phyloP scores from a whole-genome alignment of 495 filamentous ascomycete genomes.

The Aspergillus asperescens region DNA sequence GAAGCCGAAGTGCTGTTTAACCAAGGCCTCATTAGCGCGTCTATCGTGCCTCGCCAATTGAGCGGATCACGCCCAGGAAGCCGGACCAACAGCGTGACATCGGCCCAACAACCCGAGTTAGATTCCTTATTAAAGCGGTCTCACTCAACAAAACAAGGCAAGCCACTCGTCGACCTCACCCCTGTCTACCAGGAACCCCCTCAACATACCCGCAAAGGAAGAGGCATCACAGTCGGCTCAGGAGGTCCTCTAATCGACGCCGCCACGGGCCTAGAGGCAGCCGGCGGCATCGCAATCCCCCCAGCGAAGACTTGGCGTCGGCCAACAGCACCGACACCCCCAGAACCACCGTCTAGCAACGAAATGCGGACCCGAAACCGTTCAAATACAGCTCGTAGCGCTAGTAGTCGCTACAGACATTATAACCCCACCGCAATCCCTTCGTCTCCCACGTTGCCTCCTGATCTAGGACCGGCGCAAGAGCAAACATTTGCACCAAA shows the following conservation, averaged over 20 bases:
- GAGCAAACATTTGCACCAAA: conserved; percentile 32
- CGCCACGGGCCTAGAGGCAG: conserved; percentile 51
- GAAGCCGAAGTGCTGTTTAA: conserved; percentile 32
- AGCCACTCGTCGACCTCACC: conserved; percentile 71
- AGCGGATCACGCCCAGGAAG: conserved; percentile 19
- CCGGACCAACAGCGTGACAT: conserved; percentile 38
- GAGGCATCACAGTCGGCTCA: conserved; percentile 57
- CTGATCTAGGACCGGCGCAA: conserved; percentile 6
- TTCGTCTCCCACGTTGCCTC: conserved; percentile 13
- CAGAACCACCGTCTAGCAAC: conserved; percentile 11
- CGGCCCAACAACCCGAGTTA: conserved; percentile 23
- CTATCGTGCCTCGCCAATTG: conserved; percentile 9
- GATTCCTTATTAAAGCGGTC: conserved; percentile 22
- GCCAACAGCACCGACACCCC: conserved; percentile 14
- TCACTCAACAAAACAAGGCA: conserved; percentile 33
- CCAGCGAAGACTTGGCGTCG: conserved; percentile 50
- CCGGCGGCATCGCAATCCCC: conserved; percentile 45
- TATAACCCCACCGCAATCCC: conserved; percentile 5
- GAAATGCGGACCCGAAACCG: conserved; percentile 25
- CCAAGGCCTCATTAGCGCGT: conserved; percentile 20
- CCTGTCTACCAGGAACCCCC: conserved; percentile 69
- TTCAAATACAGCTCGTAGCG: conserved; percentile 31
- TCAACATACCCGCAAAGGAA: conserved; percentile 63
- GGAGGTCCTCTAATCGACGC: conserved; percentile 60
- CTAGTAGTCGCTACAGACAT: conserved; percentile 18